A percentile compares a stretch with the other conserved stretches of the same genome.
Conservation (phyloP, 768 basidiomycete genomes). For the Russula vinacea region DNA sequence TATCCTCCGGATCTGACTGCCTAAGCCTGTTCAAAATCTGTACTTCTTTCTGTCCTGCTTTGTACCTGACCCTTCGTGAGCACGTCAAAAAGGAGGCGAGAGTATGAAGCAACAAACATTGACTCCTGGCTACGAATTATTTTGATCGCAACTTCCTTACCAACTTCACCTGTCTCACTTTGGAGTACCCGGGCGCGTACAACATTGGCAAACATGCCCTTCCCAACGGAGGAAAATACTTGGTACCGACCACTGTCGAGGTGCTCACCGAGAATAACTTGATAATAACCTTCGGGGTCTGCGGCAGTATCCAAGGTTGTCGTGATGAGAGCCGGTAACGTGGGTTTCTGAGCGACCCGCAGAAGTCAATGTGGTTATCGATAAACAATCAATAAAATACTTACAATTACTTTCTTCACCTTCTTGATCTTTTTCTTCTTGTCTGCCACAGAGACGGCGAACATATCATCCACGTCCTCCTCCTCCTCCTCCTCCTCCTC, state of each 20-base stretch:
- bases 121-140: constrained; percentile 94
- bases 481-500: constrained; percentile 64
- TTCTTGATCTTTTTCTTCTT: constrained; percentile 59
- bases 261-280: constrained; percentile 89
- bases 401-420: constrained; percentile 50
- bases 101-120: constrained; percentile 59
- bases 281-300: constrained; percentile 94
- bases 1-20: constrained; percentile 92
- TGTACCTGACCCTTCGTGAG: constrained; percentile 59
- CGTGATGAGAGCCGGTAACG: constrained; percentile 62
- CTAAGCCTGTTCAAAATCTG: constrained; percentile 83
- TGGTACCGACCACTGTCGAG: constrained; percentile 91
- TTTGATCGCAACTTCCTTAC: constrained; percentile 93
- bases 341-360: constrained; percentile 42
- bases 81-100: background rate
- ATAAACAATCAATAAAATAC: constrained; percentile 31
- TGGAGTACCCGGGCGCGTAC: constrained; percentile 82
- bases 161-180: constrained; percentile 51
- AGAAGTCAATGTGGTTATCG: background rate
- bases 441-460: constrained; percentile 58
- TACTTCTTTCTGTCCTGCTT: constrained; percentile 89
- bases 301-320: constrained; percentile 87
- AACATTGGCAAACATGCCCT: constrained; percentile 98
- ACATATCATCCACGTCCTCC: constrained; percentile 94
- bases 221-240: constrained; percentile 91